These are phyloP conservation scores for Sporormia fimetaria DNA, from an alignment of 495 filamentous ascomycete genomes.

Conservation along the genomic window DNA sequence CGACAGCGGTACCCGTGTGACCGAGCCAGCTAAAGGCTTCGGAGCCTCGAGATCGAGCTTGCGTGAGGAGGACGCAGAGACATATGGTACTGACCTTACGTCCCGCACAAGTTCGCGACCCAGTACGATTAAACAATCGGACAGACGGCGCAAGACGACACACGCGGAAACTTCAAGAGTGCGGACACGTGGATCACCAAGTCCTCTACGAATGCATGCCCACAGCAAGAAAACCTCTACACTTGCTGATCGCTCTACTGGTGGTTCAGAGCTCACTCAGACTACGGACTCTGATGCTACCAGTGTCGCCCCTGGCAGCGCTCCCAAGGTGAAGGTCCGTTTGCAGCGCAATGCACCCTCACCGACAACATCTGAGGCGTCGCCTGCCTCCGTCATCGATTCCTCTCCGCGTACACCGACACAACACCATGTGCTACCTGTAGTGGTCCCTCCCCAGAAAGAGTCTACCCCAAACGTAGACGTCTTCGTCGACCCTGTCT, in stretches of 20 bases:
- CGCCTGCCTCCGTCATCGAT: constrained; percentile 30
- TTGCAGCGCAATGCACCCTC: constrained; percentile 16
- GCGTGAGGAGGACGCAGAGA: constrained; percentile 15
- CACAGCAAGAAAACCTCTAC: too few relatives aligned
- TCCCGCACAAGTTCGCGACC: constrained; percentile 12
- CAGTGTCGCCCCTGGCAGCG: constrained; percentile 53
- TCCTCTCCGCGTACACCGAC: constrained; percentile 49
- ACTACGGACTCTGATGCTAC: constrained; percentile 56
- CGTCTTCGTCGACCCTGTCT: constrained; percentile 16
- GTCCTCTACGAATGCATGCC: too few relatives aligned
- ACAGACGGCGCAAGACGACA: constrained; percentile 8
- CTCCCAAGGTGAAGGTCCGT: too few relatives aligned
- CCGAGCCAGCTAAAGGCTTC: constrained; percentile 28
- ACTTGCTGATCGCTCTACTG: too few relatives aligned
- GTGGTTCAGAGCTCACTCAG: constrained; percentile 31
- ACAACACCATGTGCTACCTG: constrained; percentile 39
- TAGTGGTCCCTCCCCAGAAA: constrained; percentile 25
- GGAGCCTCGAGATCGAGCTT: constrained; percentile 28
- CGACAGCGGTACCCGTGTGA: constrained; percentile 24
- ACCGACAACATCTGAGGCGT: constrained; percentile 34
- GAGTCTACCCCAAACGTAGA: constrained; percentile 27
- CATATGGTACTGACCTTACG: constrained; percentile 23
- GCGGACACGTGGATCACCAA: too few relatives aligned
- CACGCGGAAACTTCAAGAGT: background rate
- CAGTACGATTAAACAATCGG: constrained; percentile 22